phyloP scores from a whole-genome alignment of 495 filamentous ascomycete genomes.

The Zalerion maritima region DNA sequence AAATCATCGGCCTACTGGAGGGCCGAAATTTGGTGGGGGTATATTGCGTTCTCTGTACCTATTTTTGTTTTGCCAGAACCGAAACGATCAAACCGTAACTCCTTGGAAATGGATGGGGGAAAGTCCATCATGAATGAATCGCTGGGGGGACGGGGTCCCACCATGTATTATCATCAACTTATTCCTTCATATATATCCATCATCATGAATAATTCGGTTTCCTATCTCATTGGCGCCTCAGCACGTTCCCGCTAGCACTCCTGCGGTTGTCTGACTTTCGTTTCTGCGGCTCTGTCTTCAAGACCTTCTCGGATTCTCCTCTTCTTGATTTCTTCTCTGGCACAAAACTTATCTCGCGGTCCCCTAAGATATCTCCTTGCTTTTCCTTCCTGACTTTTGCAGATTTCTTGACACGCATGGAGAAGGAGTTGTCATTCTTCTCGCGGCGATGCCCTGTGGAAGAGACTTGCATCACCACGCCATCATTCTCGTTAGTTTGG shows the following conservation, averaged over 20 bases:
- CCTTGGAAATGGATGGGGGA: no score
- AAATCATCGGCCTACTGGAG: no score
- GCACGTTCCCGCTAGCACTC: constrained; percentile 60
- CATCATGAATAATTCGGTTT: no score
- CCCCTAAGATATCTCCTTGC: constrained; percentile 52
- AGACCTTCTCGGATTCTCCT: constrained; percentile 17
- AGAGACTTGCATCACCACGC: constrained; percentile 54
- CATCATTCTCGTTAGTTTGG: constrained; percentile 19
- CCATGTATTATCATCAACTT: no score
- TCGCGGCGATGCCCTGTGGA: constrained; percentile 41
- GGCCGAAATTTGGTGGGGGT: no score
- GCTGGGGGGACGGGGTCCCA: no score
- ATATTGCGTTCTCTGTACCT: no score
- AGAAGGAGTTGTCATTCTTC: constrained; percentile 50
- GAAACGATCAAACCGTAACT: no score
- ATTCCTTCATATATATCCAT: no score
- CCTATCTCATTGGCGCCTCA: constrained; percentile 44
- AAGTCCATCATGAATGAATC: no score
- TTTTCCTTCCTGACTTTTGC: constrained; percentile 30
- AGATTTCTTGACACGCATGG: constrained; percentile 41
- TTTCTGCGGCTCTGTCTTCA: constrained; percentile 26
- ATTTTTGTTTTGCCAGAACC: no score
- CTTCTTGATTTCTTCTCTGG: constrained; percentile 38
- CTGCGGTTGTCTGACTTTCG: no score
- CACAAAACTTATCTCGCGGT: constrained; percentile 74